These are phyloP conservation scores for Cladosporium phlei DNA, from an alignment of 2,329 filamentous ascomycete genomes.

Conservation along the genomic window DNA sequence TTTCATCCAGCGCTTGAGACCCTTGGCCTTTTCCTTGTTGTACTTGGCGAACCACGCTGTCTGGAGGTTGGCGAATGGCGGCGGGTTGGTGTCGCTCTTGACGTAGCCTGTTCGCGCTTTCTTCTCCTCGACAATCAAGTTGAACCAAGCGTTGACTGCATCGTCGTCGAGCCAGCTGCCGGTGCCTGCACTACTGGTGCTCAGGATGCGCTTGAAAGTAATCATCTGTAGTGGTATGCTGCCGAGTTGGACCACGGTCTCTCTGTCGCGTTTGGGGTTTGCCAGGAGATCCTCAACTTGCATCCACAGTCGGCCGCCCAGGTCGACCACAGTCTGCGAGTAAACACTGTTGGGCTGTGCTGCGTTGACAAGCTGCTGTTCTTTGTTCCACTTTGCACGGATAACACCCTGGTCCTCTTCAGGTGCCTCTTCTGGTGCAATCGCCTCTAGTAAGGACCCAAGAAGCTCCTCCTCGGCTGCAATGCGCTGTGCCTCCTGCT, in stretches of 20 bases:
- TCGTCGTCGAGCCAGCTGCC: slow-evolving; percentile 70
- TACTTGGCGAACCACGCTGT: slow-evolving; percentile 62
- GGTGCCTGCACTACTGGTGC: background rate
- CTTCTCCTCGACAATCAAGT: slow-evolving; percentile 52
- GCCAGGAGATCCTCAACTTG: background rate
- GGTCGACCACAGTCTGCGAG: no score
- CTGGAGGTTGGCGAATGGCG: slow-evolving; percentile 59
- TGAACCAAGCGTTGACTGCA: slow-evolving; percentile 63
- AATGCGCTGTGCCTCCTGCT: background rate
- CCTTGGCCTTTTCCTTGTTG: slow-evolving; percentile 39
- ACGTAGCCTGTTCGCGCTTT: slow-evolving; percentile 51
- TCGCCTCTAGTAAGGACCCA: no score
- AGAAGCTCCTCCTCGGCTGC: no score
- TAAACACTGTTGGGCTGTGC: no score
- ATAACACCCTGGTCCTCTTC: background rate
- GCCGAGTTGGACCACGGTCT: background rate
- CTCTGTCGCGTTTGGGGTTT: background rate
- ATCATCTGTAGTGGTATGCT: background rate
- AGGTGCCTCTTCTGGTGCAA: background rate
- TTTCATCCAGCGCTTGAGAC: slow-evolving; percentile 53
- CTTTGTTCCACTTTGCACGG: no score
- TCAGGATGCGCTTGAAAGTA: slow-evolving; percentile 9
- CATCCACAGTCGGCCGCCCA: no score
- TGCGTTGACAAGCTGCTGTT: no score
- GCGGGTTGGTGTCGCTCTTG: slow-evolving; percentile 44